Evolutionary conservation across 2,329 filamentous ascomycete species (phyloP), one percentile per base, ranked within the genome.

Genomic region (Diaporthe sp.): DNA sequence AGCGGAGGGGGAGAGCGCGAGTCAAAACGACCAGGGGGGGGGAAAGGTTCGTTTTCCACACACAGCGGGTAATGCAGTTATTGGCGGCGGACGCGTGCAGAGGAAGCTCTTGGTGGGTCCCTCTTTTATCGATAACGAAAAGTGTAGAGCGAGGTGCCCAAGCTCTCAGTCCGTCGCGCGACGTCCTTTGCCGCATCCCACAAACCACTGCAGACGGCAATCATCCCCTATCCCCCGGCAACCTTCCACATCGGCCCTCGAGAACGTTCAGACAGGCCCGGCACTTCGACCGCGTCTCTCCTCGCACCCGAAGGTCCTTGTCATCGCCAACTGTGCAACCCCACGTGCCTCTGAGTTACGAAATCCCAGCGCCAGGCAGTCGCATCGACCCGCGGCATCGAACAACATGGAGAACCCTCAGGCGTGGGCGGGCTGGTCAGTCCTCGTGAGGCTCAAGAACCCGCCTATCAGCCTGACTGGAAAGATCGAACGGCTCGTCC

Each of bases 51-150:
- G n/a, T n/a, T n/a, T n/a, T n/a, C n/a, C n/a, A n/a, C n/a, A n/a
- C n/a, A n/a, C n/a, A n/a, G n/a, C n/a, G 22, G 61, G 61, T 10
- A 19, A 37, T 28, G 34, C 65, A 39, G 13, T 19, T 39, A 49
- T 68, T 49, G 62, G 62, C 22, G 31, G 34, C 10, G n/a, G 39
- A 51, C 44, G 62, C 51, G 49, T 28, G 28, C 28, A 34, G 31
- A 44, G 62, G 22, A 42, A 65, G 71, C 71, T 65, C 58, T 39
- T 73, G 46, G 62, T 58, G 60, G 72, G 68, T 44, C 53, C 73
- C 49, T 31, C 17, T 15, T 44, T 73, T 77, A 77, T 77, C 76
- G 76, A 77, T 77, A 77, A 77, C 15, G 61, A 73, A 77, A 71
- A 75, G 74, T 71, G 65, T 74, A 60, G 65, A 71, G 51, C 62